Evolutionary conservation across 1,284 basidiomycete genomes (phyloP).

Genomic region (Irpex lacteus): DNA sequence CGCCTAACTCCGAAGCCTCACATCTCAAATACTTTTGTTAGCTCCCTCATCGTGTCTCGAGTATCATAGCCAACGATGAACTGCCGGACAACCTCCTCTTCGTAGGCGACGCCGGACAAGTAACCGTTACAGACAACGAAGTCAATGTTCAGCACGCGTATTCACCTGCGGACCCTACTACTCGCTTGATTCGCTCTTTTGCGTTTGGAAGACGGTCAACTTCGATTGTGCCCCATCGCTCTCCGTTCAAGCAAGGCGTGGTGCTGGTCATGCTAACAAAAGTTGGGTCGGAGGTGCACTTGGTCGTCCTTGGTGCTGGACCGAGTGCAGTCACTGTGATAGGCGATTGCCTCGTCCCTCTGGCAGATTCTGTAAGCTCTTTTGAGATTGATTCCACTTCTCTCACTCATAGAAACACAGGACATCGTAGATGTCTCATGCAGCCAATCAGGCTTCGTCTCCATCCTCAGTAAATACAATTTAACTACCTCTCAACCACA

Average conservation of each 20-base stretch:
- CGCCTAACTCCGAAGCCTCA: neutral
- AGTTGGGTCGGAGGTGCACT: slow-evolving; percentile 10
- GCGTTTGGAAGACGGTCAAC: slow-evolving; percentile 34
- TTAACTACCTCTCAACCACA: neutral
- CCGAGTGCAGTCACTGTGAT: slow-evolving; percentile 11
- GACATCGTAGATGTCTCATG: slow-evolving; percentile 39
- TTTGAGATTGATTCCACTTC: neutral
- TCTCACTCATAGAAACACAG: slow-evolving; percentile 12
- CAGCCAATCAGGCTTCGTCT: slow-evolving; percentile 46
- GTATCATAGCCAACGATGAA: slow-evolving; percentile 44
- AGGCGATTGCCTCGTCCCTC: slow-evolving; percentile 18
- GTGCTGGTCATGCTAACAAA: slow-evolving; percentile 29
- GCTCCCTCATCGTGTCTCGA: slow-evolving; percentile 42
- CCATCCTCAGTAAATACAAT: slow-evolving; percentile 42
- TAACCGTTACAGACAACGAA: slow-evolving; percentile 44
- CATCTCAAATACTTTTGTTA: slow-evolving; percentile 21
- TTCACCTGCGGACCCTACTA: slow-evolving; percentile 25
- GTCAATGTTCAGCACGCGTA: slow-evolving; percentile 38
- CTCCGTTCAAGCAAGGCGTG: slow-evolving; percentile 27
- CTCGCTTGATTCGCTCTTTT: slow-evolving; percentile 39
- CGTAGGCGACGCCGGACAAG: slow-evolving; percentile 42
- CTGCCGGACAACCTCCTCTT: slow-evolving; percentile 41
- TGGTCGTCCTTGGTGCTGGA: slow-evolving; percentile 17
- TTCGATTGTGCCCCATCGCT: too few relatives aligned
- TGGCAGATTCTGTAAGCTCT: slow-evolving; percentile 18